Conservation (phyloP, 345 rosid species). For the Brassica incana region DNA sequence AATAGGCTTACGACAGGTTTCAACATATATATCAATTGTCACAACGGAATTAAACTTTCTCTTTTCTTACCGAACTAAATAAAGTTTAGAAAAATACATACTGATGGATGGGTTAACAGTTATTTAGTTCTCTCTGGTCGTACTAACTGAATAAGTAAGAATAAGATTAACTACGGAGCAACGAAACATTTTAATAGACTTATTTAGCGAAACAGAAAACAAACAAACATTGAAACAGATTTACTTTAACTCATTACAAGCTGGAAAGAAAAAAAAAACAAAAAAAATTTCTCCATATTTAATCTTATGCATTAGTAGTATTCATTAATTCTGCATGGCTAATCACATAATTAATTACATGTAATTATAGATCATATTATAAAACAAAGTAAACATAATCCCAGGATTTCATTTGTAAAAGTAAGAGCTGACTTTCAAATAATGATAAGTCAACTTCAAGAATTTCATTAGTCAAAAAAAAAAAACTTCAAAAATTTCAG, state of each 20-base stretch:
- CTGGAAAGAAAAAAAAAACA: background rate
- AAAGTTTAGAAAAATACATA: constrained; percentile 1
- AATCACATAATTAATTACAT: background rate
- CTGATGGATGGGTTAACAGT: background rate
- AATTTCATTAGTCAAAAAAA: background rate
- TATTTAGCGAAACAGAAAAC: background rate
- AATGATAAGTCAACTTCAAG: constrained; percentile 13
- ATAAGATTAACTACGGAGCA: too few species aligned
- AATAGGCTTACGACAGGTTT: background rate
- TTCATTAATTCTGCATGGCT: background rate
- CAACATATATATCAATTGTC: constrained; percentile 1
- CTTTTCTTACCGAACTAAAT: background rate
- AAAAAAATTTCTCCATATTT: background rate
- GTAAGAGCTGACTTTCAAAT: constrained; percentile 29
- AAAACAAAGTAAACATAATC: background rate
- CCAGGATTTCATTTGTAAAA: constrained; percentile 1
- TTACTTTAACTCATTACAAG: background rate
- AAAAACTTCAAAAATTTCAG: background rate
- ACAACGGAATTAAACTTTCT: background rate
- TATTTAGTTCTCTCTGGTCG: too few species aligned
- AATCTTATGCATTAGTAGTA: background rate
- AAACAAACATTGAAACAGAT: background rate
- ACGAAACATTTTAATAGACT: background rate
- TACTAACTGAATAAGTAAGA: too few species aligned
- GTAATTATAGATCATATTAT: background rate